phyloP scores from a whole-genome alignment of 768 basidiomycete genomes.

The Collybia sordida region DNA sequence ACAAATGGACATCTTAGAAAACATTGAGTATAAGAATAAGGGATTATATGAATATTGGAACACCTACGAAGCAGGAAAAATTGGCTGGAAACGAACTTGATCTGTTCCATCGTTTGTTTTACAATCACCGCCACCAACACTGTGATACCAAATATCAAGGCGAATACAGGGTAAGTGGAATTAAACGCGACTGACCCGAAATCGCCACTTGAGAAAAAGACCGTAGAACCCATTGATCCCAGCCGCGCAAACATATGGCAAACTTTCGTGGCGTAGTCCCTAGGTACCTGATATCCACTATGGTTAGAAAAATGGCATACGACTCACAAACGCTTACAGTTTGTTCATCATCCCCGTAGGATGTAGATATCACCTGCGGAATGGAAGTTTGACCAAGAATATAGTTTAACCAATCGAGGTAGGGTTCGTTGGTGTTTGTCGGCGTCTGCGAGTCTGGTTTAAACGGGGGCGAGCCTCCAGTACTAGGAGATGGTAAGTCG shows the following conservation, averaged over 20 bases:
- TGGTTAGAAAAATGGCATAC: background rate
- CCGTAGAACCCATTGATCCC: conserved; percentile 55
- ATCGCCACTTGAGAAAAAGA: conserved; percentile 68
- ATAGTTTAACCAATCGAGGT: conserved; percentile 64
- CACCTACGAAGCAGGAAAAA: conserved; percentile 50
- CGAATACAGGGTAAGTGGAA: background rate
- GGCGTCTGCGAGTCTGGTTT: conserved; percentile 44
- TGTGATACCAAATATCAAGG: conserved; percentile 22
- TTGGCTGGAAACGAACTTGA: conserved; percentile 50
- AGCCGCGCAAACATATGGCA: conserved; percentile 65
- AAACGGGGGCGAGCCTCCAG: conserved; percentile 66
- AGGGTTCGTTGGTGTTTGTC: conserved; percentile 61
- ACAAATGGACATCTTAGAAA: conserved; percentile 10
- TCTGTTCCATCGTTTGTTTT: conserved; percentile 42
- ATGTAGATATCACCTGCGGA: conserved; percentile 61
- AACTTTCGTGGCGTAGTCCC: conserved; percentile 55
- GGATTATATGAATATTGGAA: background rate
- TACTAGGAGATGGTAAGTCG: conserved; percentile 34
- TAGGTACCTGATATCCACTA: conserved; percentile 41
- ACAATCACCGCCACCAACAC: conserved; percentile 64
- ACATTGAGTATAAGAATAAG: background rate
- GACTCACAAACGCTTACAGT: conserved; percentile 24
- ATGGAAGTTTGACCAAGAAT: conserved; percentile 41
- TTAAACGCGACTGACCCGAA: conserved; percentile 33
- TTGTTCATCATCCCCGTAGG: conserved; percentile 66